These are phyloP conservation scores for Leptographium lundbergii DNA, from an alignment of 2,329 filamentous ascomycete genomes.

Conservation along the genomic window DNA sequence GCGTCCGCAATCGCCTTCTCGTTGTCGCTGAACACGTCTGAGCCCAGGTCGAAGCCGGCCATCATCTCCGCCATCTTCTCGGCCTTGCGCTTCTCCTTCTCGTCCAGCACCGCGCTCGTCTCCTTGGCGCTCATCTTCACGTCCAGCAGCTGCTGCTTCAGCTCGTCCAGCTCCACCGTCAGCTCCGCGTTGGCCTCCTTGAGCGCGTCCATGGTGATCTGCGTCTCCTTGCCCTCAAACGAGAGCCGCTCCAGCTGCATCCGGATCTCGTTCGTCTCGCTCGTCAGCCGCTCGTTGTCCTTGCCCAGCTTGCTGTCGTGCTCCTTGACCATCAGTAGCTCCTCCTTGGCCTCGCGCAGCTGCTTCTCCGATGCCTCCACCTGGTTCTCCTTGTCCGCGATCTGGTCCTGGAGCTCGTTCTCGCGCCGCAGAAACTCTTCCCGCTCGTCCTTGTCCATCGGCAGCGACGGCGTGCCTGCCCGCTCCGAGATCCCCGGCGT, in stretches of 20 bases:
- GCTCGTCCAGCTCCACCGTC: constrained; percentile 80
- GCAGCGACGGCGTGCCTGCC: constrained; percentile 73
- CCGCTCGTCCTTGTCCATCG: constrained; percentile 89
- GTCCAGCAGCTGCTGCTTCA: constrained; percentile 92
- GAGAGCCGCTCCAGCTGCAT: constrained; percentile 94
- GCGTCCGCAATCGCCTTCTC: constrained; percentile 74
- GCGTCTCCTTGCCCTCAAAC: constrained; percentile 92
- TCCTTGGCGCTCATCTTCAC: constrained; percentile 96
- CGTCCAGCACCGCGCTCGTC: constrained; percentile 75
- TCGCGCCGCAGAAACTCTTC: constrained; percentile 92
- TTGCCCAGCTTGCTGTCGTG: constrained; percentile 72
- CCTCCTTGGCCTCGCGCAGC: constrained; percentile 72
- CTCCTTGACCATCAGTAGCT: constrained; percentile 74
- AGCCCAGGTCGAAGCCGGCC: constrained; percentile 91
- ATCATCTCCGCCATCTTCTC: constrained; percentile 99
- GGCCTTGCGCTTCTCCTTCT: constrained; percentile 97
- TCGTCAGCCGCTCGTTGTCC: constrained; percentile 77
- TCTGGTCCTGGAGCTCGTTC: constrained; percentile 93
- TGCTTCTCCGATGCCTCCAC: constrained; percentile 69
- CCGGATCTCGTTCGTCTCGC: constrained; percentile 82
- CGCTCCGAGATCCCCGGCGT: constrained; percentile 62
- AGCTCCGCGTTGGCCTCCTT: constrained; percentile 94
- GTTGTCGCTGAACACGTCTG: constrained; percentile 87
- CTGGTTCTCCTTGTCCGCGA: constrained; percentile 81
- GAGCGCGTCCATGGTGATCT: constrained; percentile 93